Conservation (phyloP, 2,329 filamentous ascomycete species). For the Periconia digitata region DNA sequence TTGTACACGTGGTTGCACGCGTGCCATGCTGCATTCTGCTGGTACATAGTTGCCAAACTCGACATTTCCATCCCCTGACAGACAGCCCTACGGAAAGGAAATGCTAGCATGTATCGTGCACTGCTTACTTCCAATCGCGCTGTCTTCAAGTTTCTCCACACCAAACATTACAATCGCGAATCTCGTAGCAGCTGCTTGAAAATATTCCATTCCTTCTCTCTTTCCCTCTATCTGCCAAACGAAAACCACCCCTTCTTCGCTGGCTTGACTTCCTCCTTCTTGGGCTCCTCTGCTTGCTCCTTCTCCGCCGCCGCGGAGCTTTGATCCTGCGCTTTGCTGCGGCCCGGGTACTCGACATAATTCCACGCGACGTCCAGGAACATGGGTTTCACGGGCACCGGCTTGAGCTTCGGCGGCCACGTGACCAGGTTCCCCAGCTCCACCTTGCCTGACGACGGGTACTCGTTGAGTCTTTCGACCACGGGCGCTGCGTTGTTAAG, state of each 20-base stretch:
- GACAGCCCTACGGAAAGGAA: too few species aligned
- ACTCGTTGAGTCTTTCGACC: constrained; percentile 74
- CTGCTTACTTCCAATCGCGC: too few species aligned
- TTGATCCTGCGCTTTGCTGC: constrained; percentile 41
- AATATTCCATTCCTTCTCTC: too few species aligned
- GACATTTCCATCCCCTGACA: too few species aligned
- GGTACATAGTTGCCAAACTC: too few species aligned
- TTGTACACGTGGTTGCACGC: too few species aligned
- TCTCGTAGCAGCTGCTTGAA: too few species aligned
- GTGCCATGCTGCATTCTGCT: too few species aligned
- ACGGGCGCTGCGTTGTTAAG: constrained; percentile 59
- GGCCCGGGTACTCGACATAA: constrained; percentile 87
- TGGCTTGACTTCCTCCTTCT: constrained; percentile 39
- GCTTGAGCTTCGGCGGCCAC: constrained; percentile 80
- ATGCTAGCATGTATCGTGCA: too few species aligned
- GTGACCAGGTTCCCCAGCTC: constrained; percentile 80
- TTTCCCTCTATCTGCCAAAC: constrained; percentile 47
- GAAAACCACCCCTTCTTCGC: constrained; percentile 56
- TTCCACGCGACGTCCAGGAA: constrained; percentile 98
- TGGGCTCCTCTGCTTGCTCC: constrained; percentile 26
- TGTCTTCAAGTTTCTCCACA: too few species aligned
- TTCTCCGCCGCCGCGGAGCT: constrained; percentile 20
- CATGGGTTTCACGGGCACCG: constrained; percentile 88
- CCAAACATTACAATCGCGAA: too few species aligned
- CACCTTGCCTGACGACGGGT: constrained; percentile 65